These are phyloP conservation scores for Nematocida sp. DNA, from an alignment of 371 early-diverging fungal species.

Conservation along the genomic window DNA sequence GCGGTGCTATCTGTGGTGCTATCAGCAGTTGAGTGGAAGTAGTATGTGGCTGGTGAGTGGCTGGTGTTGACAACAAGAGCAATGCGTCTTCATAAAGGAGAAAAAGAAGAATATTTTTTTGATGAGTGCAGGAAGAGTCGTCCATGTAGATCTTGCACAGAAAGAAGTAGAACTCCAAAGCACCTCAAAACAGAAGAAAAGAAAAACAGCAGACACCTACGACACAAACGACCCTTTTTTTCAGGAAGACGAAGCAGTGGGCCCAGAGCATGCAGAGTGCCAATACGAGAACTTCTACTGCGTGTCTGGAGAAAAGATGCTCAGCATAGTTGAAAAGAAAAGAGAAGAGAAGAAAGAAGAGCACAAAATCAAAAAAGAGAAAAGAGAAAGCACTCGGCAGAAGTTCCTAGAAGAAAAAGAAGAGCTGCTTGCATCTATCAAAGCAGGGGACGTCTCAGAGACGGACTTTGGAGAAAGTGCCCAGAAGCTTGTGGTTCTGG, in stretches of 20 bases:
- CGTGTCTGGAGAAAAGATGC: constrained; percentile 5
- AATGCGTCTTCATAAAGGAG: not conserved
- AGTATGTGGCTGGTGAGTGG: not conserved
- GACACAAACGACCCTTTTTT: constrained; percentile 38
- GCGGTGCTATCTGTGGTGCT: not conserved
- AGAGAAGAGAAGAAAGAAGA: not conserved
- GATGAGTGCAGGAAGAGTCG: constrained; percentile 12
- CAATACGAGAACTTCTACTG: constrained; percentile 36
- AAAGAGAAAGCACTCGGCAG: constrained; percentile 26
- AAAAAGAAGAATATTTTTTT: constrained; percentile 5
- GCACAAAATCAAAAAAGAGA: constrained; percentile 26
- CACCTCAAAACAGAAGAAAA: constrained; percentile 16
- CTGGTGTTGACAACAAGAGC: not conserved
- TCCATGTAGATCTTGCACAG: not conserved
- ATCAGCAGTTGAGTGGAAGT: not conserved
- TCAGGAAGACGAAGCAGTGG: constrained; percentile 40
- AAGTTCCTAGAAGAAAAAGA: constrained; percentile 1
- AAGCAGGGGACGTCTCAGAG: not conserved
- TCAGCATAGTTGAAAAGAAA: constrained; percentile 1
- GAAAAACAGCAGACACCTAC: constrained; percentile 20
- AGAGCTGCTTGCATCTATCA: not conserved
- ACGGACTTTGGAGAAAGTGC: not conserved
- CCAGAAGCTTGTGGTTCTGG: not conserved
- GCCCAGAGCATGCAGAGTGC: constrained; percentile 11
- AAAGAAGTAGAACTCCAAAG: constrained; percentile 29